Base-by-base conservation (phyloP, 129 eudicot species). In the Calendula officinalis region DNA sequence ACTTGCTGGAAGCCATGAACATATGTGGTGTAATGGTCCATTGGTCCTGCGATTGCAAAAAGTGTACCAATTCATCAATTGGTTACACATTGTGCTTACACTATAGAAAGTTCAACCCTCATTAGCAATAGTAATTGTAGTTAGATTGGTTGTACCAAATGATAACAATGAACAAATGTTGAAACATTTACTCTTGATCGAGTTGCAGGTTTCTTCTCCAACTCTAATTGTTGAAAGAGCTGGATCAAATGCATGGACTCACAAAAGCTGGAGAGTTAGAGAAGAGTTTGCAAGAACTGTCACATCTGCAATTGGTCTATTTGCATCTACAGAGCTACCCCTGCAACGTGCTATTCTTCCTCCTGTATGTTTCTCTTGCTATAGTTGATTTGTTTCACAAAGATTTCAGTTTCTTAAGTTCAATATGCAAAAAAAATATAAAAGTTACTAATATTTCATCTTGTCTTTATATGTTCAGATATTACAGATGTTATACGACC, bases 191-290 rank as follows among this genome's bases (percentile, higher is more conserved):
- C 13, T 60, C 50, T 69, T 76, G 60, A 64, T 67, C 3, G 53
- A 71, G 77, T 46, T 72, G 65, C 85, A 92, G 99, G 96, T 92
- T 59, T 92, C 99, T 33, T 92, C 99, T 15, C 96, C 99, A 51
- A 92, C 99, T 59, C 83, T 92, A 37, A 81, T 92, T 64, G 99
- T 92, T 57, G 99, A 92, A 79, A 85, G 99, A 69, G 99, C 99
- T 51, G 99, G 99, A 44, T 83, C 89, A 55, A 81, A 85, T 83
- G 98, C 95, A 12, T 92, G 99, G 99, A 75, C 77, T 59, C 91
- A 92, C 87, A 92, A 78, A 81, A 92, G 99, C 78, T 92, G 96
- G 96, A 88, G 99, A 89, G 89, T 92, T 52, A 74, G 99, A 70
- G 99, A 92, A 59, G 98, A 92, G 77, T 88, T 88, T 75, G 95